Evolutionary conservation across 2,329 filamentous ascomycete genomes (phyloP), one percentile per base, ranked within the genome.

Genomic region (Alternaria alternata): DNA sequence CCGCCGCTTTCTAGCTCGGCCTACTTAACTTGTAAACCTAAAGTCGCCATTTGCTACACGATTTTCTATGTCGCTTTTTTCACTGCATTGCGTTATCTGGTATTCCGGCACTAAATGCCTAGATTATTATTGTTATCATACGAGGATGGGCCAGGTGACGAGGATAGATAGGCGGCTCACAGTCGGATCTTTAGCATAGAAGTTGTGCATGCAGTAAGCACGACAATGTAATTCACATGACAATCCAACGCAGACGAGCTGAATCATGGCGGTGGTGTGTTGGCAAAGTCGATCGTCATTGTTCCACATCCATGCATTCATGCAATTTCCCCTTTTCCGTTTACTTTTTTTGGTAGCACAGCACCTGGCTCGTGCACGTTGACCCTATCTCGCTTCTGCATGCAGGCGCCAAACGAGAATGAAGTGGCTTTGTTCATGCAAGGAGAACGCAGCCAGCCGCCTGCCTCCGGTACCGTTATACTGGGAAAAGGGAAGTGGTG

Each of bases 21-120:
- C 46, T 49, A 49, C 7, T 24, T 49, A 49, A 49, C 30, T 49
- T 49, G 46, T 49, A 49, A 49, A 38, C 46, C 32, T 26, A 49
- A 36, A 49, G 32, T 36, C 46, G 46, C 14, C 12, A 48, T 49
- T 2, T 49, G 46, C 16, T 38, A 20, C 36, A 49, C 46, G 46
- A 36, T 49, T 49, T 36, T 36, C 32, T 38, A 36, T 49, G 30
- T 49, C 46, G 30, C 46, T 36, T 38, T 49, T 49, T 14, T 4
- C 46, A 34, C 20, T 49, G 46, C 32, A 38, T 49, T 14, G 30
- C 32, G 30, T 26, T 26, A 7, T 36, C 16, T 6, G 30, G 30
- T 3, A 7, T 36, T 49, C 7, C 14, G 24, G 32, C 11, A 49
- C 36, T 32, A 49, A n/a, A 12, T 49, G 46, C 20, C 20, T 7